These are phyloP conservation scores for Porcisia deanei DNA, from an alignment of 208 protist species.

Conservation along the genomic window DNA sequence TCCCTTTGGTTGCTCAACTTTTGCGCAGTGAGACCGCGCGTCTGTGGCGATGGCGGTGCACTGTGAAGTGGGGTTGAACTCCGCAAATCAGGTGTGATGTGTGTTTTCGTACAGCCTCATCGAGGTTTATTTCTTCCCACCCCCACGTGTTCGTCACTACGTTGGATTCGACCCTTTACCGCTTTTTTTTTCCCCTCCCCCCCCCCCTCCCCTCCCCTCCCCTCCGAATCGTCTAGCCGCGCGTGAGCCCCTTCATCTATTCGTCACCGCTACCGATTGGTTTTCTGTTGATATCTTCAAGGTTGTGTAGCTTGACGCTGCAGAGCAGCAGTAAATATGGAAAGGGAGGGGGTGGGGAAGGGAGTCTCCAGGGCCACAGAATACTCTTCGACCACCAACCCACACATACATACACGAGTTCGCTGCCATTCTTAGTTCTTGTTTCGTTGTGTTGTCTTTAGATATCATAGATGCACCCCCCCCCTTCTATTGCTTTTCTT, in stretches of 20 bases:
- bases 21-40: not conserved
- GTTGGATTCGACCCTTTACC: not conserved
- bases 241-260: not conserved
- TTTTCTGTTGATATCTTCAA: too few relatives aligned
- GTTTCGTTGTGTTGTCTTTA: not conserved
- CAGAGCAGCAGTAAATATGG: not conserved
- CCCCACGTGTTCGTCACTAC: too few relatives aligned
- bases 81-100: too few relatives aligned
- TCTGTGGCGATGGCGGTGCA: too few relatives aligned
- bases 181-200: not conserved
- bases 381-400: not conserved
- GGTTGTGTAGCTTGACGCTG: not conserved
- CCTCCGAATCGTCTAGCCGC: too few relatives aligned
- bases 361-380: not conserved
- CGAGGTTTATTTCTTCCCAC: not conserved
- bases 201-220: not conserved
- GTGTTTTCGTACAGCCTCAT: too few relatives aligned
- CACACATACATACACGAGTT: not conserved
- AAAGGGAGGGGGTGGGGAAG: not conserved
- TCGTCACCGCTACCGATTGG: not conserved
- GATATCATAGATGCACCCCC: not conserved
- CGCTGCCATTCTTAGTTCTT: not conserved
- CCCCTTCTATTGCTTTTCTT: not conserved
- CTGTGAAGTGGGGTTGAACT: too few relatives aligned
- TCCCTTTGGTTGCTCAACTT: not conserved